Evolutionary conservation across 495 filamentous ascomycete species (phyloP).

Genomic region (Amniculicola lignicola): DNA sequence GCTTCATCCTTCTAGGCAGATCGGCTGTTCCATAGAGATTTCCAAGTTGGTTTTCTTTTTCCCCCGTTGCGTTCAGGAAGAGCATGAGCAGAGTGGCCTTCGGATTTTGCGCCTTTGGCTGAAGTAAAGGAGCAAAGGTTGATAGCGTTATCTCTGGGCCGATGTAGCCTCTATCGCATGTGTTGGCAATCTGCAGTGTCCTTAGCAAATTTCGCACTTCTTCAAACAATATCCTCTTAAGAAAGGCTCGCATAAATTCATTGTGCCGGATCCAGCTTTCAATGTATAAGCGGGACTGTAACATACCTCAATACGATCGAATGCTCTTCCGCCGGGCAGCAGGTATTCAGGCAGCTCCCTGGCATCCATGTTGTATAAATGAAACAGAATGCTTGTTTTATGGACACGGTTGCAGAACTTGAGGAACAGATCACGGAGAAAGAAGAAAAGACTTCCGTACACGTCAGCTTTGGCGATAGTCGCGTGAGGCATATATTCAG

Average conservation of each 20-base stretch:
- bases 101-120: constrained; percentile 23
- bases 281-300: neutral
- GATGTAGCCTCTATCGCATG: constrained; percentile 31
- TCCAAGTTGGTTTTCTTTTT: neutral
- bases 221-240: neutral
- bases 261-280: no score
- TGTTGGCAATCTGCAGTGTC: constrained; percentile 33
- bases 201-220: no score
- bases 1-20: neutral
- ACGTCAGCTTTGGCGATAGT: constrained; percentile 33
- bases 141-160: constrained; percentile 14
- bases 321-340: neutral
- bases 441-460: constrained; percentile 35
- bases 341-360: constrained; percentile 4
- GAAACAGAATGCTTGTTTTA: constrained; percentile 9
- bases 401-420: constrained; percentile 25
- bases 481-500: constrained; percentile 19
- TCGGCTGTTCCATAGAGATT: neutral
- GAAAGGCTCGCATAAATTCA: no score
- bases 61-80: constrained; percentile 35
- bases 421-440: constrained; percentile 23
- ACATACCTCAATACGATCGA: constrained; percentile 37
- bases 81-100: constrained; percentile 38
- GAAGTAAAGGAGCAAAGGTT: constrained; percentile 30
- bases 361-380: constrained; percentile 32